Percentiles rank a stretch among this genome's conserved stretches.
These are phyloP conservation scores for Suillus plorans DNA, from an alignment of 768 basidiomycete species.

Conservation along the genomic window DNA sequence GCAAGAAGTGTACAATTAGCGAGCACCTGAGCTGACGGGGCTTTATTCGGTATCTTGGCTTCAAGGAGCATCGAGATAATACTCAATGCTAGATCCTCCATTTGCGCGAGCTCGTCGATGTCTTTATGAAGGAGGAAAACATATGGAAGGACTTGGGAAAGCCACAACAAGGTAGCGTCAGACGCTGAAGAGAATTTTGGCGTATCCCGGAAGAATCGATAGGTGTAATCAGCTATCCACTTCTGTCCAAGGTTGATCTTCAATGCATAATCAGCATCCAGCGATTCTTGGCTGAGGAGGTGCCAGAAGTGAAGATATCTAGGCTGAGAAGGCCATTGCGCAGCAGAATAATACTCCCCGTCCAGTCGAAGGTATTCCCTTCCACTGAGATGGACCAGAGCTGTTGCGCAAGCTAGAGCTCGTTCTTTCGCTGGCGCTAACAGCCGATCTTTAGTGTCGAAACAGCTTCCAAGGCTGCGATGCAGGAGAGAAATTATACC, in stretches of 20 bases:
- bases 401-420: constrained; percentile 13
- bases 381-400: constrained; percentile 11
- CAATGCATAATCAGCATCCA: constrained; percentile 3
- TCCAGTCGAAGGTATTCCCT: constrained; percentile 6
- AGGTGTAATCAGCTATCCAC: constrained; percentile 5
- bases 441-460: constrained; percentile 9
- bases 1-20: constrained; percentile 13
- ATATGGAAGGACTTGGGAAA: constrained; percentile 9
- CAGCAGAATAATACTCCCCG: constrained; percentile 3
- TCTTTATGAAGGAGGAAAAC: constrained; percentile 5
- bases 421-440: constrained; percentile 8
- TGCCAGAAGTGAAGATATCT: constrained; percentile 8
- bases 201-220: constrained; percentile 6
- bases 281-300: constrained; percentile 2
- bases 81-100: constrained; percentile 3
- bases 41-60: background rate
- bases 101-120: constrained; percentile 1
- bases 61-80: constrained; percentile 4
- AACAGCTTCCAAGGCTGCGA: constrained; percentile 9
- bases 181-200: constrained; percentile 3
- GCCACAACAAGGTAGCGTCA: constrained; percentile 6
- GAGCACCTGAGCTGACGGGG: constrained; percentile 6
- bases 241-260: constrained; percentile 5
- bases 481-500: constrained; percentile 8
- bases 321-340: constrained; percentile 5